Evolutionary conservation across 176 grass and related monocot genomes (phyloP), one percentile per base, ranked within the genome.

Genomic region (bread wheat (Triticum aestivum)): DNA sequence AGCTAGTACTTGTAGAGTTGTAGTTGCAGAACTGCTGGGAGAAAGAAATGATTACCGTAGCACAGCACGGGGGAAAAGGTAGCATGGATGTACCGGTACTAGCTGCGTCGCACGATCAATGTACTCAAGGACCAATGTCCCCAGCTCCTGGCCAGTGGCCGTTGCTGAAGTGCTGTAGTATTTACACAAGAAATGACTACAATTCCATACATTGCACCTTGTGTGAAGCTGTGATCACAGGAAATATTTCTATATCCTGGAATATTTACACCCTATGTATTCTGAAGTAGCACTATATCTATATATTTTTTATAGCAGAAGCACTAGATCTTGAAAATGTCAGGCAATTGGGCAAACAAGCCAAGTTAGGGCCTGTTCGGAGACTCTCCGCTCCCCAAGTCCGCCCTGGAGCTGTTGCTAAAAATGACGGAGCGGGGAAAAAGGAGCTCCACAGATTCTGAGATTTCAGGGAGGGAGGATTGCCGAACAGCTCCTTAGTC

Each of bases 401-500:
- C 29, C 29, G 29, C 29, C 2, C 29, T 30, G 29, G 29, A 30
- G 29, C 29, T 30, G 29, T 30, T 30, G 29, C 29, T 30, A 30
- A 30, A 30, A 30, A 30, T 30, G 29, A 30, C 29, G 33, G 3
- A 34, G 33, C 33, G 4, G 3, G 33, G 33, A 34, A 34, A 34
- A 3, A 4, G 33, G 4, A 34, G 33, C 33, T 34, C 33, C 29
- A 30, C 29, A 30, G 29, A 30, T 30, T 30, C 29, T 30, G 29
- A 30, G 29, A 30, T 30, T 30, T 30, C 29, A 30, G 29, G 29
- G 29, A 2, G 29, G 29, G 29, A 30, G 29, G 29, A 1, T 30
- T 30, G 29, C 2, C 29, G 33, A 4, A 34, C 33, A 34, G 33
- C 33, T 3, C 4, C 33, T 89, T 84, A 95, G 87, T 98, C 93